A percentile compares a stretch with the other conserved stretches of the same genome.
These are phyloP conservation scores for Pleurotus platypus DNA, from an alignment of 768 basidiomycete genomes.

Conservation along the genomic window DNA sequence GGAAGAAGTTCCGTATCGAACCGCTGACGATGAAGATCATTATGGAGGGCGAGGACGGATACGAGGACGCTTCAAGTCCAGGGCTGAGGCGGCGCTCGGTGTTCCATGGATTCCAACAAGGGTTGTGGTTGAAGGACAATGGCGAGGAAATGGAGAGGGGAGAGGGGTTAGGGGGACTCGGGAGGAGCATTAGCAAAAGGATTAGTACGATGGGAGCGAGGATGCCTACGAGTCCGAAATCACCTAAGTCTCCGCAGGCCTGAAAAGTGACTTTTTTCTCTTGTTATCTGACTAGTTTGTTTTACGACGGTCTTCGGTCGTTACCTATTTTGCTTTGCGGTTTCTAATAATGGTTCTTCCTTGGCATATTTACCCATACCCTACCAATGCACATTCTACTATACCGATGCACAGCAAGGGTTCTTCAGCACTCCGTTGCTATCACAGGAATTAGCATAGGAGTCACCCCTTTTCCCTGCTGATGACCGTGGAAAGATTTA, in stretches of 20 bases:
- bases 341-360: no score
- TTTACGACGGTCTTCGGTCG: no score
- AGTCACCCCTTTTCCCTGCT: no score
- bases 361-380: no score
- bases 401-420: no score
- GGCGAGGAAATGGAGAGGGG: neutral
- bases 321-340: no score
- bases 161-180: neutral
- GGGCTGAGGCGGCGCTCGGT: constrained; percentile 27
- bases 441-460: no score
- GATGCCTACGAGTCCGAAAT: constrained; percentile 4
- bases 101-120: constrained; percentile 27
- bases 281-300: no score
- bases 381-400: no score
- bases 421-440: no score
- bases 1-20: constrained; percentile 50
- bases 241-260: neutral
- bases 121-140: constrained; percentile 7
- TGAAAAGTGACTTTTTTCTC: no score
- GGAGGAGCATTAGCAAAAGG: constrained; percentile 5
- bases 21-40: constrained; percentile 45
- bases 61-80: constrained; percentile 35
- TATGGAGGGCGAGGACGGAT: constrained; percentile 50
- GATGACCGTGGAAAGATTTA: no score
- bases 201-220: neutral